A percentile compares a stretch with the other conserved stretches of the same genome.
phyloP scores from a whole-genome alignment of 23 red algal species.

The Gracilaria caudata region DNA sequence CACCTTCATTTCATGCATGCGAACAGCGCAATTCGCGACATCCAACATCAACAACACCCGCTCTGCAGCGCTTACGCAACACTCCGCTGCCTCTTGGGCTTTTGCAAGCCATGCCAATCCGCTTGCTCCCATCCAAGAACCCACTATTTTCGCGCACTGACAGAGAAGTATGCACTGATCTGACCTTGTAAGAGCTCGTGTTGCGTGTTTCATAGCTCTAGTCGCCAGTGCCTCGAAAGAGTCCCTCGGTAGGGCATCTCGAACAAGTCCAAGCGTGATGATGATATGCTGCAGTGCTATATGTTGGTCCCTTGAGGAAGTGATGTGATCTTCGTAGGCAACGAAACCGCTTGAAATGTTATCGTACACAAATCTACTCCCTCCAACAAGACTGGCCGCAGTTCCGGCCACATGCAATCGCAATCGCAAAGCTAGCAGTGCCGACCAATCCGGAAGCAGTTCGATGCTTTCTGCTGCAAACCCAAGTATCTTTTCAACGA shows the following conservation, averaged over 20 bases:
- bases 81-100: slow-evolving; percentile 42
- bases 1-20: slow-evolving; percentile 46
- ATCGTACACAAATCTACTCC: slow-evolving; percentile 73
- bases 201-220: slow-evolving; percentile 81
- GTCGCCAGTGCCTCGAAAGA: slow-evolving; percentile 70
- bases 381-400: slow-evolving; percentile 19
- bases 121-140: neutral
- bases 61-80: slow-evolving; percentile 52
- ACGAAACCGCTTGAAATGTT: slow-evolving; percentile 65
- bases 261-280: slow-evolving; percentile 21
- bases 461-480: slow-evolving; percentile 72
- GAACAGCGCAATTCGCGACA: slow-evolving; percentile 56
- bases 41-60: slow-evolving; percentile 71
- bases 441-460: slow-evolving; percentile 32
- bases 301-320: slow-evolving; percentile 43
- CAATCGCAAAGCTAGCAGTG: slow-evolving; percentile 52
- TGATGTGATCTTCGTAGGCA: slow-evolving; percentile 70
- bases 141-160: slow-evolving; percentile 60
- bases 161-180: slow-evolving; percentile 84
- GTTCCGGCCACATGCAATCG: slow-evolving; percentile 68
- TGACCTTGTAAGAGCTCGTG: slow-evolving; percentile 69
- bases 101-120: slow-evolving; percentile 33
- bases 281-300: slow-evolving; percentile 60
- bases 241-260: slow-evolving; percentile 53
- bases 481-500: slow-evolving; percentile 48